Base-by-base conservation (phyloP, 1,284 basidiomycete genomes). In the Amylostereum areolatum region DNA sequence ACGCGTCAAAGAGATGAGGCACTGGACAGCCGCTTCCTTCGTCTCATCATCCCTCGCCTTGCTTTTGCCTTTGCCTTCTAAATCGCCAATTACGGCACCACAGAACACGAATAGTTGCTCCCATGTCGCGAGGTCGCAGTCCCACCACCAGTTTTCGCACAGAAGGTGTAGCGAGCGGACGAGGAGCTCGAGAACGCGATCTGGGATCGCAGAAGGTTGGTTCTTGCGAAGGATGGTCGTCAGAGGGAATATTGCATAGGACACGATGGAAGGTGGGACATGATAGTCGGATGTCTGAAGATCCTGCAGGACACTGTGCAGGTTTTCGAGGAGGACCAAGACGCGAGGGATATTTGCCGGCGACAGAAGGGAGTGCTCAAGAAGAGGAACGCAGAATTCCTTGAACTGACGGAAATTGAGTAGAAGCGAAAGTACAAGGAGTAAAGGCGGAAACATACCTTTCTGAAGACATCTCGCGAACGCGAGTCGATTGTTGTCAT, bases 211-310 rank as follows among this genome's bases (percentile, higher is more conserved):
- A 3, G 74, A 59, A 7, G 83, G 76, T 6, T 73, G 55, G 60
- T 92, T 89, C 31, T 87, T 81, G 46, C 85, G 83, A 25, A 97
- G 74, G 44, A 95, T 80, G 28, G 83, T 80, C 0, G 91, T 90
- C 49, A 97, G 63, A 1, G 94, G 94, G 57, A 92, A 89, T 67
- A 94, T 89, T 32, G 83, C 70, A 65, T 97, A 97, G 47, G 86
- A 85, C 42, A 92, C 79, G 37, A 93, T 72, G n/a, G 78, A 75
- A 0, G 78, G 63, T 1, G 77, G 72, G 32, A 92, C 74, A 3
- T 60, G 56, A 3, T 61, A 50, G 11, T 65, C 66, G 7, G 69
- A 65, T 24, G 66, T 56, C 1, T 73, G 68, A 9, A 80, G 61
- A 10, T 72, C 67, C 18, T 63, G 59, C 43, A 92, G 71, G 4